A percentile compares a stretch with the other conserved stretches of the same genome.
phyloP scores from a whole-genome alignment of 78 protist species.

The Dictyostelium firmibasis region DNA sequence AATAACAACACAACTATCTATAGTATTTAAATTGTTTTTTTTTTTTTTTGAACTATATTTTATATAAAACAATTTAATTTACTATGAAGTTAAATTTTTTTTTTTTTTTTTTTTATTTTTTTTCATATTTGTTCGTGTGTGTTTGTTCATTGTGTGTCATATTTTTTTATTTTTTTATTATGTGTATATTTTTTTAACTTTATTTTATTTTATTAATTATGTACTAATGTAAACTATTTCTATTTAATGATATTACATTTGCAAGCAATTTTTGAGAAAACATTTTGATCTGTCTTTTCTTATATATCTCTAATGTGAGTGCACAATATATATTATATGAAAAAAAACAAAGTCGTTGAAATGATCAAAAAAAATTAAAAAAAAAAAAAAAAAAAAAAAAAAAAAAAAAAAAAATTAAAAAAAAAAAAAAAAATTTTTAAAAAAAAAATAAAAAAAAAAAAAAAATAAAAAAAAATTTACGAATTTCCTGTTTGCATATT shows the following conservation, averaged over 20 bases:
- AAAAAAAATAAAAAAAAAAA: no score
- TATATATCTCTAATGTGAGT: neutral
- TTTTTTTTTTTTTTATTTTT: neutral
- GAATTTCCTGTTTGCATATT: neutral
- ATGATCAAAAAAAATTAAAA: neutral
- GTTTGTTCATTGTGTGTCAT: neutral
- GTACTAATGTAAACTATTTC: neutral
- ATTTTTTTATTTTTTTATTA: neutral
- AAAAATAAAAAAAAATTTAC: neutral
- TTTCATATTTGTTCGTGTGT: neutral
- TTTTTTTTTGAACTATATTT: no score
- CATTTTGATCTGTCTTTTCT: neutral
- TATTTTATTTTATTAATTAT: neutral
- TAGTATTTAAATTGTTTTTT: no score
- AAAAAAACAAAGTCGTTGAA: neutral
- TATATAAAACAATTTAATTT: neutral
- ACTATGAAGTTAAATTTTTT: neutral
- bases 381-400: neutral
- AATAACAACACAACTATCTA: no score
- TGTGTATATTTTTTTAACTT: no score
- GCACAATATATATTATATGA: neutral
- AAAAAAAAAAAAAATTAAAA: neutral
- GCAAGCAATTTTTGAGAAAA: neutral
- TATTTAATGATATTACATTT: neutral
- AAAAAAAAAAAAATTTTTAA: no score